Conservation (phyloP, 495 filamentous ascomycete species). For the Penicillium egyptiacum region DNA sequence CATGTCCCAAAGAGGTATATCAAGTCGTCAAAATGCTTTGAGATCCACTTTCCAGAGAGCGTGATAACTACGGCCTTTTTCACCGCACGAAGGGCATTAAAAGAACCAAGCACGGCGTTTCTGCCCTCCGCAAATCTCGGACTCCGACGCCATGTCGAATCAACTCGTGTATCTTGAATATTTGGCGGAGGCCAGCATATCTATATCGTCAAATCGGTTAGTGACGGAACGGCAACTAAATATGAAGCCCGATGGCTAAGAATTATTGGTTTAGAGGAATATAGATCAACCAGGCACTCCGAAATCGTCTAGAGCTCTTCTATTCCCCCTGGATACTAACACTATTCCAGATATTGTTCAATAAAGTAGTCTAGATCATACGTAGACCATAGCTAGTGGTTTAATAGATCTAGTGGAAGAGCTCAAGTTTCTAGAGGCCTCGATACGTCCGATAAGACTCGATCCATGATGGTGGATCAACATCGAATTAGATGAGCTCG, state of each 20-base stretch:
- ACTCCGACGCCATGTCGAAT: slow-evolving; percentile 5
- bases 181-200: slow-evolving; percentile 1
- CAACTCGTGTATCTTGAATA: not conserved
- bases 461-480: slow-evolving; percentile 6
- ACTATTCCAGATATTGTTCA: slow-evolving; percentile 1
- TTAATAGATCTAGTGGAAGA: slow-evolving; percentile 1
- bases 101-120: slow-evolving; percentile 2
- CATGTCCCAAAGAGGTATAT: slow-evolving; percentile 23
- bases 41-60: slow-evolving; percentile 12
- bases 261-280: slow-evolving; percentile 4
- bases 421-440: slow-evolving; percentile 6
- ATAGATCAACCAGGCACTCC: slow-evolving; percentile 6
- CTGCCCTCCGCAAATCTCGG: not conserved
- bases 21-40: slow-evolving; percentile 10
- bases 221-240: slow-evolving; percentile 1
- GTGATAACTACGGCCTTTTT: slow-evolving; percentile 14
- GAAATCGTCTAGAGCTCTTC: slow-evolving; percentile 9
- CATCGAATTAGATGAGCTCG: slow-evolving; percentile 2
- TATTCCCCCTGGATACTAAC: not conserved
- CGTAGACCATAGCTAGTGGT: slow-evolving; percentile 4
- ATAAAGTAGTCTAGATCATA: slow-evolving; percentile 3
- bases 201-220: not conserved
- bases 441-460: slow-evolving; percentile 10
- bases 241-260: slow-evolving; percentile 1
- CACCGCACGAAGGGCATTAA: slow-evolving; percentile 5